Base-by-base conservation (phyloP, 202 grass and related monocot species). In the Brachypodium distachyon region DNA sequence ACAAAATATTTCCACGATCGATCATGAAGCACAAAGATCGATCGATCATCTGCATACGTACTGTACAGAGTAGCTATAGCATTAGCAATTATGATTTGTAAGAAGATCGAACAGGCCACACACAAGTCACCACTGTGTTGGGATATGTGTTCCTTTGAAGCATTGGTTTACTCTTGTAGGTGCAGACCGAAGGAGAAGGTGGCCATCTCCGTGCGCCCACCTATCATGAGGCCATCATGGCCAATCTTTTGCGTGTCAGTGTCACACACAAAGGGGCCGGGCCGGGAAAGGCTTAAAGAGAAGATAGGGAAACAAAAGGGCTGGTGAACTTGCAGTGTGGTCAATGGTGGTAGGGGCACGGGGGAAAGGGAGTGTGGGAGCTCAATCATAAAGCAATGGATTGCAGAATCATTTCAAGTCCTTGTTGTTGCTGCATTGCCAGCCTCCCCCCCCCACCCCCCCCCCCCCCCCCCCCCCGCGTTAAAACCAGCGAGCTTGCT, bases 351-450 rank as follows among this genome's bases (percentile, higher is more conserved):
- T 33, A 52, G 62, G 62, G 25, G 48, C 67, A 54, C 36, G 57
- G 25, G 41, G 31, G 25, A 22, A 75, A n/a, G 27, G 36, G 3
- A 62, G 21, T 26, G 36, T 2, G 48, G 41, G 17, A 67, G 82
- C 34, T 70, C 87, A 87, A 87, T 93, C 86, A 89, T 89, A 89
- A 89, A 87, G 81, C 77, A 87, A 87, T 90, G 87, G 83, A 89
- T 90, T 87, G 73, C 84, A 54, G 68, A 82, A 90, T 89, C 84
- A 87, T 90, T 58, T 72, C 19, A 26, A 52, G 42, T 72, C 73
- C 76, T 74, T 61, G 56, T 38, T 17, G 29, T 14, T 37, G 43
- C 9, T 37, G n/a, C n/a, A n/a, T n/a, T n/a, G n/a, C n/a, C n/a
- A n/a, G n/a, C n/a, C n/a, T n/a, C n/a, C n/a, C n/a, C n/a, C n/a